Base-by-base conservation (phyloP, 345 rosid genomes). In the Streptanthus diversifolius region DNA sequence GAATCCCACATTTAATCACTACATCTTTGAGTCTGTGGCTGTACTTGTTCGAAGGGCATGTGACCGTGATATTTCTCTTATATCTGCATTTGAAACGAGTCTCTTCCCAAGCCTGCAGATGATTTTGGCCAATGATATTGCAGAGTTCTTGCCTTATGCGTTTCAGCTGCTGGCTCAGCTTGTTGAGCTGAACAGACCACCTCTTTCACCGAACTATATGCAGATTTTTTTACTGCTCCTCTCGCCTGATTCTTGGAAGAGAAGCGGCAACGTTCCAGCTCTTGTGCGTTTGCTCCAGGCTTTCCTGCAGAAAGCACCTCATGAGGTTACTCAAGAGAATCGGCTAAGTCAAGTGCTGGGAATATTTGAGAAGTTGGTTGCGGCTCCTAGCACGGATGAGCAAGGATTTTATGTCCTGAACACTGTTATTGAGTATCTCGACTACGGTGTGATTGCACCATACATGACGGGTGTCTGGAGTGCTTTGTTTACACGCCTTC, bases 211-310 rank as follows among this genome's bases (percentile, higher is more conserved):
- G 6, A 87, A 29, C 66, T 92, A 95, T 86, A 82, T 92, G 96
- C 91, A 86, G 75, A 87, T 95, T 72, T 95, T 95, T 75, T 60
- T 63, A 53, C 86, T 88, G 70, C 97, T 95, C 48, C 87, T 95
- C 48, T 77, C 87, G 11, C 98, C 93, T 63, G 98, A 90, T 43
- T 77, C 86, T 32, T 95, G 99, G 99, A 92, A 80, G 64, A 86
- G 88, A 83, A 77, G 87, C 65, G 87, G 97, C 29, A 92, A 95
- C 69, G 98, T 95, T 51, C 99, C 99, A 44, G 99, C 99, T 2
- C 97, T 95, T 66, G 99, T 95, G 48, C 99, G 99, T 63, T 77
- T 95, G 66, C 99, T 95, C 62, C 99, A 90, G 75, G 98, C 99
- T 61, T 92, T 90, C 82, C 97, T 95, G 74, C 96, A 92, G 80